These are phyloP conservation scores for Nothophoma quercina DNA, from an alignment of 2,329 filamentous ascomycete species.

Conservation along the genomic window DNA sequence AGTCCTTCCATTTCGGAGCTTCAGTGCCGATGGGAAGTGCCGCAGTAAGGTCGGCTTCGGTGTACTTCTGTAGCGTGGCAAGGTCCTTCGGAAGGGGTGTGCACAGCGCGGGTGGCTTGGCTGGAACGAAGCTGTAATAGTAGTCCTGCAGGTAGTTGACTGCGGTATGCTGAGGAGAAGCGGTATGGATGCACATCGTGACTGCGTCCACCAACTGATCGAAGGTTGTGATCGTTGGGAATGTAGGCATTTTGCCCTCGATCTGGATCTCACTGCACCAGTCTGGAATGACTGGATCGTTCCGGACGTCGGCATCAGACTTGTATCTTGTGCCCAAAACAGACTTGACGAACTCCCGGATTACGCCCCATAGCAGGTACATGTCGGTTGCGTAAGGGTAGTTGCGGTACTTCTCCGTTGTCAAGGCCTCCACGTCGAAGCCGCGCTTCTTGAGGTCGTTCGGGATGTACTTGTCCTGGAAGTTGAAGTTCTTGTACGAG, in stretches of 20 bases:
- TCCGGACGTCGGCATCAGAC: slow-evolving; percentile 6
- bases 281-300: background rate
- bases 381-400: slow-evolving; percentile 18
- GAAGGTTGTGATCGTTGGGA: slow-evolving; percentile 9
- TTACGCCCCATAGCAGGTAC: slow-evolving; percentile 14
- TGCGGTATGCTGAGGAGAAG: slow-evolving; percentile 16
- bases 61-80: slow-evolving; percentile 6
- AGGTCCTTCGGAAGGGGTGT: slow-evolving; percentile 8
- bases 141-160: slow-evolving; percentile 21
- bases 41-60: slow-evolving; percentile 7
- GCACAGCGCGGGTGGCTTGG: slow-evolving; percentile 16
- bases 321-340: slow-evolving; percentile 13
- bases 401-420: slow-evolving; percentile 12
- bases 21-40: slow-evolving; percentile 11
- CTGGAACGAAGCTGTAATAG: slow-evolving; percentile 19
- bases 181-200: slow-evolving; percentile 18
- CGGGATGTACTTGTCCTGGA: slow-evolving; percentile 17
- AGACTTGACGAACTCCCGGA: slow-evolving; percentile 11
- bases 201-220: slow-evolving; percentile 11
- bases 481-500: slow-evolving; percentile 17
- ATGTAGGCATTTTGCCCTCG: slow-evolving; percentile 5
- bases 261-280: slow-evolving; percentile 16
- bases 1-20: slow-evolving; percentile 18
- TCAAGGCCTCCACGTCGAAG: slow-evolving; percentile 2
- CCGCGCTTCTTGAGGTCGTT: slow-evolving; percentile 15